phyloP scores from a whole-genome alignment of 1,284 basidiomycete species.

The Sporisorium scitamineum region DNA sequence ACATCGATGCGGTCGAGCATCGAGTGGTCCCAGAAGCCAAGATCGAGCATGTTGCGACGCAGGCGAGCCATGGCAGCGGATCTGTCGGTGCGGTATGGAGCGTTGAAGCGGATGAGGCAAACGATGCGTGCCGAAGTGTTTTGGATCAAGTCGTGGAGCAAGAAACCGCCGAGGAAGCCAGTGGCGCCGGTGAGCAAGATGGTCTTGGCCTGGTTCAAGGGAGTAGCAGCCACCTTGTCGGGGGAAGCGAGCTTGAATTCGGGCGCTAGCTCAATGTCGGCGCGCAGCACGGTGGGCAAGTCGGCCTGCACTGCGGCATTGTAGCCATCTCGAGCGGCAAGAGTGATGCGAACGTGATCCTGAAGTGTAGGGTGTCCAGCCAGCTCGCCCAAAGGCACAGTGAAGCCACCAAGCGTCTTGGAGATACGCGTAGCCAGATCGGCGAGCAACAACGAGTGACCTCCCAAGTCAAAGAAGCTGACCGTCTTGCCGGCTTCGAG shows the following conservation, averaged over 20 bases:
- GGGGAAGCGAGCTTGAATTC: conserved; percentile 56
- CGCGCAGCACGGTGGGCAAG: conserved; percentile 64
- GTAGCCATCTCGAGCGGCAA: conserved; percentile 65
- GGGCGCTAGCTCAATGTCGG: conserved; percentile 58
- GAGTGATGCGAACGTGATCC: conserved; percentile 59
- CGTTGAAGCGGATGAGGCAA: conserved; percentile 67
- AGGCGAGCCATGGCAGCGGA: conserved; percentile 67
- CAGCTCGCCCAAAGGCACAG: conserved; percentile 61
- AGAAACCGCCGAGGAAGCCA: conserved; percentile 68
- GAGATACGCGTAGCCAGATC: conserved; percentile 63
- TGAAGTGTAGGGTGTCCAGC: conserved; percentile 62
- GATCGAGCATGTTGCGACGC: conserved; percentile 67
- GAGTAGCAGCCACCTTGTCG: conserved; percentile 25
- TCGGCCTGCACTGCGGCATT: conserved; percentile 66
- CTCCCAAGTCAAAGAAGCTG: conserved; percentile 68
- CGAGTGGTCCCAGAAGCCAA: conserved; percentile 66
- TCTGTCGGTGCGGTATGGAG: conserved; percentile 58
- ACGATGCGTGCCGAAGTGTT: conserved; percentile 65
- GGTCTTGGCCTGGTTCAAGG: conserved; percentile 55
- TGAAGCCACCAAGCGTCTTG: conserved; percentile 64
- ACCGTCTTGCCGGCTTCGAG: conserved; percentile 46
- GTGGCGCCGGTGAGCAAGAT: conserved; percentile 69
- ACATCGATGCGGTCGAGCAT: conserved; percentile 66
- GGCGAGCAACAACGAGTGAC: conserved; percentile 66
- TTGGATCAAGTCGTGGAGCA: conserved; percentile 64